phyloP scores from a whole-genome alignment of 495 filamentous ascomycete species.

The Aspergillus panamensis region DNA sequence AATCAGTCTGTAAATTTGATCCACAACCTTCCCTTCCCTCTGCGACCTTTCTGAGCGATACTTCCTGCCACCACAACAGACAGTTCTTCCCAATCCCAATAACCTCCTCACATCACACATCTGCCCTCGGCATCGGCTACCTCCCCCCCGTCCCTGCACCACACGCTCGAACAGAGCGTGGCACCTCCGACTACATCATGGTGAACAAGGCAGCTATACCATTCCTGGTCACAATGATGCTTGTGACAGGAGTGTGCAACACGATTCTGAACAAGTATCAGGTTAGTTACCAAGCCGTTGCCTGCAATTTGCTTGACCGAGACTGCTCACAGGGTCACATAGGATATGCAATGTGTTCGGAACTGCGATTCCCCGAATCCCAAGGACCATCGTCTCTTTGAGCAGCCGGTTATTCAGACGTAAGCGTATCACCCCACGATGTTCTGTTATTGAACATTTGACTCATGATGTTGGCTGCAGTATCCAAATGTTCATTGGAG shows the following conservation, averaged over 20 bases:
- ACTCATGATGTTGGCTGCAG: conserved; percentile 26
- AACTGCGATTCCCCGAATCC: conserved; percentile 77
- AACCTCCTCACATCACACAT: no score
- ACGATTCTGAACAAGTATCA: conserved; percentile 97
- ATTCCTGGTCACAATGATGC: conserved; percentile 88
- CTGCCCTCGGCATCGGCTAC: background rate
- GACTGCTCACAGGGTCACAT: conserved; percentile 5
- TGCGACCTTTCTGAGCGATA: background rate
- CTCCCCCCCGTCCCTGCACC: background rate
- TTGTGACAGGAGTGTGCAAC: conserved; percentile 89
- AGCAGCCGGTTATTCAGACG: conserved; percentile 96
- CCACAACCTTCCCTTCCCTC: background rate
- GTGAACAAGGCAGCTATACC: conserved; percentile 63
- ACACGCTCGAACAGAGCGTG: background rate
- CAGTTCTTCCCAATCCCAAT: background rate
- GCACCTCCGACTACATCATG: conserved; percentile 35
- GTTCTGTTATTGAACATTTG: background rate
- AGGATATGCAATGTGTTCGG: conserved; percentile 95
- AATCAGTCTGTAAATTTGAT: background rate
- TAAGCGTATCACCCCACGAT: conserved; percentile 28
- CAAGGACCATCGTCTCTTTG: conserved; percentile 64
- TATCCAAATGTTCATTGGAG: conserved; percentile 89
- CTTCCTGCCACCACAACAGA: background rate
- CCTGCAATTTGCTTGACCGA: background rate
- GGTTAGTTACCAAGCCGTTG: conserved; percentile 38